These are phyloP conservation scores for Albophoma yamanashiensis DNA, from an alignment of 2,329 filamentous ascomycete species.

Conservation along the genomic window DNA sequence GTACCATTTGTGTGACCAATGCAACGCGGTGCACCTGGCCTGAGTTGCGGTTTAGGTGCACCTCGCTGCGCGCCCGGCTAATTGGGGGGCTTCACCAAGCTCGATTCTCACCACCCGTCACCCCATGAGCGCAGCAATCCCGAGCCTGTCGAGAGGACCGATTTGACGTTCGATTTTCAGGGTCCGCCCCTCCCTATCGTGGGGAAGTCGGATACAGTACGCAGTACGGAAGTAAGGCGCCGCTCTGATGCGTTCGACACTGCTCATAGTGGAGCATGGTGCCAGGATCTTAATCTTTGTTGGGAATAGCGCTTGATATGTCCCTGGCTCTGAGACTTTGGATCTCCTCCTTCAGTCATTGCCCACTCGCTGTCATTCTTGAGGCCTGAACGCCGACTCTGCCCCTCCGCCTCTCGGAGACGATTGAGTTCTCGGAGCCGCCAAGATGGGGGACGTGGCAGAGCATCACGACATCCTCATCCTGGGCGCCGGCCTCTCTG, in stretches of 20 bases:
- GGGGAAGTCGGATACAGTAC: neutral
- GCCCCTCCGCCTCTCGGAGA: neutral
- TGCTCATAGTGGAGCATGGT: neutral
- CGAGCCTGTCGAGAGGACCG: neutral
- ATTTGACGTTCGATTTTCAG: neutral
- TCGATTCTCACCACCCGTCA: no score
- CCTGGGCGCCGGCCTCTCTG: conserved; percentile 62
- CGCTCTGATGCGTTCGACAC: no score
- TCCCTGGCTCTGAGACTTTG: neutral
- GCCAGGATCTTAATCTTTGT: neutral
- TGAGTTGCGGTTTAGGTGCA: no score
- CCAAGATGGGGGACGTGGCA: conserved; percentile 1
- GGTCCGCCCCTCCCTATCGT: neutral
- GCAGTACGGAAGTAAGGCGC: no score
- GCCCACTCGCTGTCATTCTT: neutral
- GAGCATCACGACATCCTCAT: conserved; percentile 45
- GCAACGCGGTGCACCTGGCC: no score
- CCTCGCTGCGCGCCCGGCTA: no score
- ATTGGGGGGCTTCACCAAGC: no score
- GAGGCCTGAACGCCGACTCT: neutral
- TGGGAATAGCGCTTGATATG: neutral
- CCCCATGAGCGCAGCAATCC: no score
- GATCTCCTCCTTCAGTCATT: neutral
- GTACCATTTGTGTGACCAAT: no score
- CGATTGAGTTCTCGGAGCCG: neutral